Base-by-base conservation (phyloP, 192 early-diverging fungal species). In the Podila epigama region DNA sequence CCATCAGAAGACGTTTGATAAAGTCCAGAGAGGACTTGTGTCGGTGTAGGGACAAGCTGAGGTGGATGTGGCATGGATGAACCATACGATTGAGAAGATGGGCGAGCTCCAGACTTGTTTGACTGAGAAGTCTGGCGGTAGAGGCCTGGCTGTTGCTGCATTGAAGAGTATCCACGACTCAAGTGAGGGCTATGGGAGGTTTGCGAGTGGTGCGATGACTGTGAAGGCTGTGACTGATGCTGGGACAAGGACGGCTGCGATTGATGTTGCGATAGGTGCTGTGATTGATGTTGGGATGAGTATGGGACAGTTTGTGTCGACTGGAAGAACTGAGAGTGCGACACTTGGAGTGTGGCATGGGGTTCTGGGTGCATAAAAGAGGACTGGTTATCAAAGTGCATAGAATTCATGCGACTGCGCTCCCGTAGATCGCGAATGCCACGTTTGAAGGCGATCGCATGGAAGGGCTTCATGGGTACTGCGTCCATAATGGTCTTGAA, bases 401-500 rank as follows among this genome's bases (percentile, higher is more conserved):
- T 77, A 41, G 73, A 77, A 7, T 66, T 66, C 32, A 68, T 58
- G 7, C 66, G 65, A 11, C 65, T 68, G 18, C 60, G 55, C 35
- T 79, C 73, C 31, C 77, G 63, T 28, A 83, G 64, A 65, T 82
- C 80, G 10, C 86, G 82, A 8, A 88, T 55, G 8, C 75, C 77
- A n/a, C 65, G 80, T 55, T 82, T 80, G 42, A 88, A 85, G 16
- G 79, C 79, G n/a, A 79, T 63, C 1, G 72, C 79, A 75, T 88
- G 86, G 56, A 88, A 86, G 22, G 85, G 85, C 27, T 81, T 70
- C 83, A 88, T 84, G 1, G 70, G 63, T 3, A 88, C 67, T 12
- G 72, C 77, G 8, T 70, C 56, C 37, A 84, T 58, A 25, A 88
- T 70, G 59, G 81, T 83, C 60, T 69, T 80, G 44, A 88, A 52